These are phyloP conservation scores for Phaseolus coccineus DNA, from an alignment of 331 rosid genomes.

Conservation along the genomic window DNA sequence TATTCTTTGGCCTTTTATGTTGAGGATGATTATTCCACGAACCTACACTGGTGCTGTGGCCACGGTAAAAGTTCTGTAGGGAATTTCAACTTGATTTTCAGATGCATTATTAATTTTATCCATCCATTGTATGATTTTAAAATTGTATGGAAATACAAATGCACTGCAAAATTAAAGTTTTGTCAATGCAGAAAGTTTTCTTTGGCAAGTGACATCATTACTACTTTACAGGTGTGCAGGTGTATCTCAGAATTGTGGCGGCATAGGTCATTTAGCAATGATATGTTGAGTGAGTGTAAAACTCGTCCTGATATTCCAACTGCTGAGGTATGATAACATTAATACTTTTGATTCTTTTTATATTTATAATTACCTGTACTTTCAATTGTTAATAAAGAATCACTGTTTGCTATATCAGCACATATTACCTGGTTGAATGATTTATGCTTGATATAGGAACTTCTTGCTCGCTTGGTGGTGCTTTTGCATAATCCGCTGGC, in stretches of 20 bases:
- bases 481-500: constrained; percentile 95
- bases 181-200: constrained; percentile 21
- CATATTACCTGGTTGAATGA: constrained; percentile 43
- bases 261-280: constrained; percentile 68
- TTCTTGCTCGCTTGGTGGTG: constrained; percentile 91
- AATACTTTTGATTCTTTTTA: not conserved
- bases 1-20: constrained; percentile 96
- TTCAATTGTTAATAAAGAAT: not conserved
- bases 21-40: constrained; percentile 88
- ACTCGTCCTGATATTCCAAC: constrained; percentile 81
- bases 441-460: constrained; percentile 66
- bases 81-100: constrained; percentile 29
- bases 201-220: constrained; percentile 35
- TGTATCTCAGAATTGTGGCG: constrained; percentile 94
- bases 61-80: constrained; percentile 58
- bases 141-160: constrained; percentile 22
- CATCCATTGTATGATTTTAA: constrained; percentile 22
- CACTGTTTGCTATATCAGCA: constrained; percentile 15
- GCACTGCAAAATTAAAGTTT: constrained; percentile 37
- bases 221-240: constrained; percentile 83
- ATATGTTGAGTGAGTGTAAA: constrained; percentile 82
- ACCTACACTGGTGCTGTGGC: constrained; percentile 88
- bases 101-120: constrained; percentile 28
- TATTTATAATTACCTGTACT: constrained; percentile 19
- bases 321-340: constrained; percentile 65